Base-by-base conservation (phyloP, 2,329 filamentous ascomycete species). In the Zasmidium angulare region DNA sequence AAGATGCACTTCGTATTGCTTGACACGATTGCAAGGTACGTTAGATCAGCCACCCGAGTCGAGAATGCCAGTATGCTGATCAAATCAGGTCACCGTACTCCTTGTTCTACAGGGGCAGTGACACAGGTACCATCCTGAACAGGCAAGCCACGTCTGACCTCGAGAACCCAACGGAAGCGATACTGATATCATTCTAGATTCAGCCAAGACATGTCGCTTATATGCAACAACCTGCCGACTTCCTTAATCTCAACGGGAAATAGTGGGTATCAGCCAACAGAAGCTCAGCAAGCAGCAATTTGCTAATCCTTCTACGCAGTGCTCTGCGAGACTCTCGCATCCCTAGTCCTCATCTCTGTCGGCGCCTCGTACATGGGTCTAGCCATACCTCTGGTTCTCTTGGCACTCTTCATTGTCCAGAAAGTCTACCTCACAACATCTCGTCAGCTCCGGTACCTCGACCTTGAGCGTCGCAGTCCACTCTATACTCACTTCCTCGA, bases 391-490 rank as follows among this genome's bases (percentile, higher is more conserved):
- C 56, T 71, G 2, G 63, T 67, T 3, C 53, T 55, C 3, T 22
- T 58, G 1, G 56, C 63, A 10, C 62, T 81, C 11, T 80, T 74
- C 61, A 54, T 72, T 36, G 73, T 82, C 6, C 79, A 82, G 54
- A 72, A 69, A 36, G 75, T 77, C 63, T 82, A 82, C 63, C 75
- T 82, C 3, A 74, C 73, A 12, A 82, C 79, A 6, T 79, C 78
- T 4, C 75, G 79, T 1, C 79, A 81, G 60, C 65, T 82, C 2
- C 78, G 83, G 36, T 74, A 83, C 19, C 73, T 85, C 14, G 83
- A 85, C 67, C 73, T 84, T 0, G 82, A 84, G 66, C 72, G 76
- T 29, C 79, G 80, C 59, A 76, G 77, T 1, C 80, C 81, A 0
- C 72, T 84, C 0, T 82, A 80, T 63, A 77, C 80, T 0, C 78